Evolutionary conservation across 345 rosid genomes (phyloP).

Genomic region (Orychophragmus violaceus): DNA sequence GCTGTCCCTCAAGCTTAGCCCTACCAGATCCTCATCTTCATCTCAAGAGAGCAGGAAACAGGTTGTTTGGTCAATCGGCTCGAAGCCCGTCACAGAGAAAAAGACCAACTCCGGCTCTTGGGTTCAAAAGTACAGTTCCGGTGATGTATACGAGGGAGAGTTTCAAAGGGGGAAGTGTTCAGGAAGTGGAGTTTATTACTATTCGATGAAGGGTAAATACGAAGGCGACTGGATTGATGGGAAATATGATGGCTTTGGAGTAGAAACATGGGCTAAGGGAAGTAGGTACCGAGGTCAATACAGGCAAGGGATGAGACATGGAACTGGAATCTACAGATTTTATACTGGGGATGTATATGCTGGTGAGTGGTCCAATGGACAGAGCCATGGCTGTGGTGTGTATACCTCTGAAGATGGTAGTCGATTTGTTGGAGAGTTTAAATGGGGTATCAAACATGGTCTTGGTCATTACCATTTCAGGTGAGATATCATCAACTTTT

Average conservation of each 20-base stretch:
- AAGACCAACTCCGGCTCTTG: conserved; percentile 71
- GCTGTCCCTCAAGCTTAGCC: conserved; percentile 62
- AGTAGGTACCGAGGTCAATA: conserved; percentile 91
- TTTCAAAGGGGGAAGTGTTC: conserved; percentile 83
- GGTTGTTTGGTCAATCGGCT: conserved; percentile 91
- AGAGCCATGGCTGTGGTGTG: conserved; percentile 92
- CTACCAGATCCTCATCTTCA: not conserved
- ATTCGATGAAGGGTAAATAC: conserved; percentile 84
- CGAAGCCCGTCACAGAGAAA: conserved; percentile 54
- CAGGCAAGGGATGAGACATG: conserved; percentile 81
- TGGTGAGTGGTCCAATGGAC: conserved; percentile 97
- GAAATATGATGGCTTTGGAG: conserved; percentile 85
- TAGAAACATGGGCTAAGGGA: conserved; percentile 95
- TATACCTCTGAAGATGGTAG: conserved; percentile 98
- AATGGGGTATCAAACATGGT: conserved; percentile 97
- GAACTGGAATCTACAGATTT: conserved; percentile 79
- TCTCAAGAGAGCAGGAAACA: not conserved
- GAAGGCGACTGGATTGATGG: conserved; percentile 97
- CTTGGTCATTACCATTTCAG: conserved; percentile 95
- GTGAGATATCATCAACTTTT: conserved; percentile 27
- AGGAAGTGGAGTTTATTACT: conserved; percentile 83
- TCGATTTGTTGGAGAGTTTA: conserved; percentile 86
- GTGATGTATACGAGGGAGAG: conserved; percentile 90
- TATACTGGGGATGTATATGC: conserved; percentile 93
- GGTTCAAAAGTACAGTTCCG: conserved; percentile 83